Evolutionary conservation across 192 early-diverging fungal species (phyloP).

Genomic region (Gonapodya prolifera): DNA sequence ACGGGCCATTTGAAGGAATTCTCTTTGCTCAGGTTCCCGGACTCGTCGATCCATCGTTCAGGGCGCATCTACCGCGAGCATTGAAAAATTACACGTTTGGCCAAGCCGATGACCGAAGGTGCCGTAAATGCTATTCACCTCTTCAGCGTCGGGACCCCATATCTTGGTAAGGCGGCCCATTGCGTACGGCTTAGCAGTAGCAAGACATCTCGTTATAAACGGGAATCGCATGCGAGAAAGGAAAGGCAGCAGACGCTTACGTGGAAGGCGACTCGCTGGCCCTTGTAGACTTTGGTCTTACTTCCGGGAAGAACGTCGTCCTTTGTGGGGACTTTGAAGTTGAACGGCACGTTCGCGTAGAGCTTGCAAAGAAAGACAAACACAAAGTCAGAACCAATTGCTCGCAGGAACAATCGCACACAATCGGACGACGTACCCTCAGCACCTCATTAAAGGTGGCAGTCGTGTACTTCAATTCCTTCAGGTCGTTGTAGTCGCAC

Average conservation of each 20-base stretch:
- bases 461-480: neutral
- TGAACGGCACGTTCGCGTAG: conserved; percentile 5
- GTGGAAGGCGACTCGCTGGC: neutral
- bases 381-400: no score
- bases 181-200: neutral
- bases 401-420: no score
- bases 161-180: neutral
- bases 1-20: conserved; percentile 1
- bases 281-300: neutral
- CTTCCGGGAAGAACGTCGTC: neutral
- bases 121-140: no score
- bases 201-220: no score
- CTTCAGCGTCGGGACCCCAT: conserved; percentile 1
- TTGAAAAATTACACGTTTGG: no score
- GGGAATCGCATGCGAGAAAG: no score
- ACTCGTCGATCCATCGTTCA: neutral
- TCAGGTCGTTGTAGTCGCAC: no score
- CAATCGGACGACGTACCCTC: no score
- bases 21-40: conserved; percentile 1
- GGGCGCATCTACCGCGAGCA: neutral
- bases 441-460: neutral
- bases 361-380: no score
- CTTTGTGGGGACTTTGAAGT: conserved; percentile 5
- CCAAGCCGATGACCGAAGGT: no score
- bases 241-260: no score